Evolutionary conservation across 805 yeast species (phyloP), one percentile per base, ranked within the genome.

Genomic region (Hanseniaspora taiwanica): DNA sequence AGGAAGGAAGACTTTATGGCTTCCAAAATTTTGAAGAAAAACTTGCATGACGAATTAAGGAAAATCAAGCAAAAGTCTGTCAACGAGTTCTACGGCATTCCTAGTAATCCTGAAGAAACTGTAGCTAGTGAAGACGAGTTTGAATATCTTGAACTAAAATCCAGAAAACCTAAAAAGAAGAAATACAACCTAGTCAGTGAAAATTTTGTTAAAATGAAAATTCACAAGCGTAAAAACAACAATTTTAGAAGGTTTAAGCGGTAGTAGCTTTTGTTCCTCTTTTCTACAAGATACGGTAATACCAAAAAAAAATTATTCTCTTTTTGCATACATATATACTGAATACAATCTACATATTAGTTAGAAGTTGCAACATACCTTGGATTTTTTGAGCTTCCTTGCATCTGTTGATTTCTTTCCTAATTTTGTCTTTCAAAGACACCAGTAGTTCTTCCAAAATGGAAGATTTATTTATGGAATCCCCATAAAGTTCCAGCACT

Each of bases 311-410:
- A n/a, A n/a, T n/a, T n/a, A n/a, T n/a, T n/a, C n/a, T n/a, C n/a
- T n/a, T n/a, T n/a, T n/a, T n/a, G n/a, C n/a, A n/a, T n/a, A n/a
- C n/a, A n/a, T n/a, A n/a, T n/a, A n/a, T n/a, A n/a, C n/a, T n/a
- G 24, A 42, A 34, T 39, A 25, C 50, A 44, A 48, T 19, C 34
- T 39, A 23, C 35, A 40, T 48, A 39, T 62, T 71, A 45, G 86
- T 78, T 51, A 89, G 67, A 49, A 91, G 61, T 60, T 85, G 93
- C 51, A 91, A 65, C 96, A 91, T 91, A 40, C 98, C 98, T 52
- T 81, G 85, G 35, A 91, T 76, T 56, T 76, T 79, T 57, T 80
- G 81, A 6, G 96, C 94, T 55, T 87, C 96, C 55, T 75, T 74
- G 35, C 95, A 82, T 53, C 81, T 78, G 42, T 69, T 71, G 19